Evolutionary conservation across 164 flowering plant genomes (phyloP), one percentile per base, ranked within the genome.

Genomic region (Pachysandra terminalis): DNA sequence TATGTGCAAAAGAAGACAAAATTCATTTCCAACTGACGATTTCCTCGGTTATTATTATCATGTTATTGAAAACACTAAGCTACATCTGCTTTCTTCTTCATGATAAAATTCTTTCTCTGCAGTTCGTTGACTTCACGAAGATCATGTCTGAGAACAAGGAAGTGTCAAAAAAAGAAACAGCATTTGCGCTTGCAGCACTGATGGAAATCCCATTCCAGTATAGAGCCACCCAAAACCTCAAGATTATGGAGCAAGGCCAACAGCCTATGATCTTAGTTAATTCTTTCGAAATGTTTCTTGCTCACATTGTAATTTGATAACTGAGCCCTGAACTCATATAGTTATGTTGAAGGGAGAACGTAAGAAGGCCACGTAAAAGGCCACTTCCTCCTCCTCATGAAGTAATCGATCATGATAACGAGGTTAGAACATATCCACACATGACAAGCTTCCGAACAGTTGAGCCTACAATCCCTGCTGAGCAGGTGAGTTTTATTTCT

Each of bases 191-290:
- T 41, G 93, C 93, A 32, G 96, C 96, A 19, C 87, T 93, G 52
- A 93, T 93, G 98, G 96, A 93, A 74, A 88, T 93, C 64, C 98
- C 98, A 49, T 71, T 82, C 56, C 98, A 93, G 69, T 93, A 85
- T 74, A 85, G 76, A 79, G 91, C 93, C 48, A 84, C 93, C 54
- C 85, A 73, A 61, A 67, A 57, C 26, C 82, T 82, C n/a, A 79
- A 71, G 61, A 60, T 65, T 35, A 56, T 58, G 51, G 68, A 70
- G 96, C 88, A 82, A 78, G 83, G 45, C 64, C n/a, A 25, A 57
- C 9, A 48, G 26, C 19, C 21, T 62, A 32, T 40, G 1, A 4
- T 21, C 23, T 63, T 59, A 56, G 2, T 59, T 19, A 22, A 14
- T 23, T 2, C 19, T 60, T 45, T 9, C 54, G 21, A 40, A 19